These are phyloP conservation scores for Colletotrichum caudatum DNA, from an alignment of 2,329 filamentous ascomycete species.

Conservation along the genomic window DNA sequence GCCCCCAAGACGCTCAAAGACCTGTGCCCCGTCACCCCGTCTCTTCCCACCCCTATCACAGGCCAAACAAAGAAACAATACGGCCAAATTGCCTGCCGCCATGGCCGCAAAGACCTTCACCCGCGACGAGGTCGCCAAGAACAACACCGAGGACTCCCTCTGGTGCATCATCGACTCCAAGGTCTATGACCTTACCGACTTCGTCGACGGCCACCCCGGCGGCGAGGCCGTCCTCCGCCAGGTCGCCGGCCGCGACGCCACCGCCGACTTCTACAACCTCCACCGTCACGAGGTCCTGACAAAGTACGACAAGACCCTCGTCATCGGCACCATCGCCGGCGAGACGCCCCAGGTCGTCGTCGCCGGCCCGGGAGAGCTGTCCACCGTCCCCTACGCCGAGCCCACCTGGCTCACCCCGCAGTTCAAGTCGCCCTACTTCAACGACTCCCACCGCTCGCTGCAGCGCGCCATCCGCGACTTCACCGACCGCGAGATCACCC, in stretches of 20 bases:
- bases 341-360: slow-evolving; percentile 81
- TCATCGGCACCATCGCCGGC: slow-evolving; percentile 79
- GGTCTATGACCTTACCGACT: slow-evolving; percentile 89
- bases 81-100: slow-evolving; percentile 34
- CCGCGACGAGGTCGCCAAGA: slow-evolving; percentile 77
- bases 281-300: slow-evolving; percentile 90
- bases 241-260: slow-evolving; percentile 85
- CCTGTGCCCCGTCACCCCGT: not conserved
- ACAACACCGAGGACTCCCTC: slow-evolving; percentile 80
- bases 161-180: slow-evolving; percentile 90
- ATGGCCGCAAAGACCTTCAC: slow-evolving; percentile 64
- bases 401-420: slow-evolving; percentile 83
- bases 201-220: slow-evolving; percentile 86
- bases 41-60: not conserved
- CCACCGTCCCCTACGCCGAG: slow-evolving; percentile 84
- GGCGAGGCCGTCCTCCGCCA: slow-evolving; percentile 84
- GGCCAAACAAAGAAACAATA: not conserved
- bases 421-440: slow-evolving; percentile 86
- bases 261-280: slow-evolving; percentile 88
- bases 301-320: slow-evolving; percentile 77
- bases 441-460: slow-evolving; percentile 76
- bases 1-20: not conserved
- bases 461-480: slow-evolving; percentile 79
- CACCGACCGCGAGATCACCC: slow-evolving; percentile 76
- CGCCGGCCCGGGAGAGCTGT: slow-evolving; percentile 77